These are phyloP conservation scores for Oryza rufipogon DNA, from an alignment of 176 grass and related monocot species.

Conservation along the genomic window DNA sequence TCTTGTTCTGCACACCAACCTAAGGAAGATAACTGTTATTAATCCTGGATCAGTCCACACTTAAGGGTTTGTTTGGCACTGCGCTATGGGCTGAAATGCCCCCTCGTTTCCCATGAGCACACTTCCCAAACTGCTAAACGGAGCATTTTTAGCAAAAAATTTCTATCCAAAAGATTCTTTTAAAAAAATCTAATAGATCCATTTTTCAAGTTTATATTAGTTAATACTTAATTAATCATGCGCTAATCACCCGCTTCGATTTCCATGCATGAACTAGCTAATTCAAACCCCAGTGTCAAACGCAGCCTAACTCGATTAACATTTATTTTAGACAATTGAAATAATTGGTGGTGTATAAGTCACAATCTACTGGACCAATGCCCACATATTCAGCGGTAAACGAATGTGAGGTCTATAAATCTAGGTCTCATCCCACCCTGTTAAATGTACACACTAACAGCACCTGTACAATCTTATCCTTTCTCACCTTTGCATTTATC, in stretches of 20 bases:
- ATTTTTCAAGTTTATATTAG: too few species aligned
- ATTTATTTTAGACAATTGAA: not conserved
- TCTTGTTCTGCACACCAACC: slow-evolving; percentile 86
- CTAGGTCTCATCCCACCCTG: not conserved
- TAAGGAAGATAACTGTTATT: slow-evolving; percentile 44
- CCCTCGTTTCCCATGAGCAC: too few species aligned
- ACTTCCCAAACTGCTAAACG: too few species aligned
- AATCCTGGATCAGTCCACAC: slow-evolving; percentile 27
- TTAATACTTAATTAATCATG: too few species aligned
- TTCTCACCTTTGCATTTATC: not conserved
- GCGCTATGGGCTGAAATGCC: too few species aligned
- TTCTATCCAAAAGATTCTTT: too few species aligned
- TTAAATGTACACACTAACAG: not conserved
- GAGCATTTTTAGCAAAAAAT: too few species aligned
- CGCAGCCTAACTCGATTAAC: not conserved
- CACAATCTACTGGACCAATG: slow-evolving; percentile 9
- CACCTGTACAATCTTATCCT: not conserved
- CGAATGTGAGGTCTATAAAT: not conserved
- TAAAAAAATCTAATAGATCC: too few species aligned
- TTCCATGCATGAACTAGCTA: too few species aligned
- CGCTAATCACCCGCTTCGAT: too few species aligned
- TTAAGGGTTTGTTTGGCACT: not conserved
- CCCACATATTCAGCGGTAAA: not conserved
- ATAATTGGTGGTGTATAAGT: slow-evolving; percentile 10
- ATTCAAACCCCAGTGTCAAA: too few species aligned